A percentile compares a stretch with the other conserved stretches of the same genome.
phyloP scores from a whole-genome alignment of 2,329 filamentous ascomycete species.

The Huntiella omanensis region DNA sequence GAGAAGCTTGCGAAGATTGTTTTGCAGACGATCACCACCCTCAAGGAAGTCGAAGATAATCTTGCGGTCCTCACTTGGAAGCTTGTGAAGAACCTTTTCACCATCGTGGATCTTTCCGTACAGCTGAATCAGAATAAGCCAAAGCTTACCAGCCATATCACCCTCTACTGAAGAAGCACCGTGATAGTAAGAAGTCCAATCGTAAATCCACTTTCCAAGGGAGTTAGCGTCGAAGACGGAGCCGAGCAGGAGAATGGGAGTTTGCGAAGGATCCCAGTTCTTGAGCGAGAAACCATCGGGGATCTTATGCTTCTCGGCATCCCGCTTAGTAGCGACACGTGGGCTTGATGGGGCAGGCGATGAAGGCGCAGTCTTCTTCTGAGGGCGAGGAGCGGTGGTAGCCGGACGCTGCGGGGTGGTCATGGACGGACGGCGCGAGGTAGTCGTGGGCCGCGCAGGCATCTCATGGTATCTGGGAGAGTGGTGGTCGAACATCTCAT shows the following conservation, averaged over 20 bases:
- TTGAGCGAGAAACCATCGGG: conserved; percentile 84
- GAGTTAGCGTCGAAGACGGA: conserved; percentile 97
- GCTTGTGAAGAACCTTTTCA: conserved; percentile 48
- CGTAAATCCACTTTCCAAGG: conserved; percentile 97
- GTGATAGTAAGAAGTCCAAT: conserved; percentile 91
- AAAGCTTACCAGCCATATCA: conserved; percentile 84
- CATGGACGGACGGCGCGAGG: conserved; percentile 29
- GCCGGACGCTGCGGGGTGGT: conserved; percentile 32
- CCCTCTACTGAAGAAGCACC: conserved; percentile 67
- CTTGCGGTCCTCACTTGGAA: conserved; percentile 40
- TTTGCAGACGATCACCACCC: conserved; percentile 69
- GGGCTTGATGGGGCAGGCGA: conserved; percentile 13
- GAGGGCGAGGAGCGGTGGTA: conserved; percentile 30
- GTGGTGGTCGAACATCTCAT: conserved; percentile 6
- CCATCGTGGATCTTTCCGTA: conserved; percentile 86
- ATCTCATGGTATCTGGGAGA: conserved; percentile 2
- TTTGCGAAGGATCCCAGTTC: conserved; percentile 92
- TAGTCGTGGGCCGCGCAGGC: conserved; percentile 21
- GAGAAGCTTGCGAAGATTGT: conserved; percentile 68
- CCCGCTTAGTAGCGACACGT: conserved; percentile 34
- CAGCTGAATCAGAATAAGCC: conserved; percentile 85
- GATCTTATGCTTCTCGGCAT: conserved; percentile 51
- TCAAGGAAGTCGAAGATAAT: conserved; percentile 81
- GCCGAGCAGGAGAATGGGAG: conserved; percentile 82
- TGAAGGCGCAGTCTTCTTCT: conserved; percentile 19